phyloP scores from a whole-genome alignment of 1,139 yeast genomes.

The Kluyveromyces sp. region DNA sequence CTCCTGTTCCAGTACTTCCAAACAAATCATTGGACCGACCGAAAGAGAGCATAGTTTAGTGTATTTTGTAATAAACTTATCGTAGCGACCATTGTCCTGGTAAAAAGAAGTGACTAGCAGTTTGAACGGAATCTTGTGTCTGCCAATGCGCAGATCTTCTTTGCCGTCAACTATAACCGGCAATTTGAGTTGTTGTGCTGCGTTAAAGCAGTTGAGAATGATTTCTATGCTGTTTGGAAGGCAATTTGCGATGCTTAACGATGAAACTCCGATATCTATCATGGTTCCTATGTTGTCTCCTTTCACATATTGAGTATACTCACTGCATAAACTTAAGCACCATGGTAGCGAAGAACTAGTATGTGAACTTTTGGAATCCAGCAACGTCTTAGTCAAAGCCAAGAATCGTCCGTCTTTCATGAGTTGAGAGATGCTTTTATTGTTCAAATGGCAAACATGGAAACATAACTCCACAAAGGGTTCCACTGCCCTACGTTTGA shows the following conservation, averaged over 20 bases:
- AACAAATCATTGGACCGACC: slow-evolving; percentile 18
- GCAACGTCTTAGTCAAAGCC: slow-evolving; percentile 7
- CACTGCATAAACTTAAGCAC: slow-evolving; percentile 12
- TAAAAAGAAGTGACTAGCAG: slow-evolving; percentile 6
- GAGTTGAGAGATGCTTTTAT: slow-evolving; percentile 8
- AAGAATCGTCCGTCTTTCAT: slow-evolving; percentile 11
- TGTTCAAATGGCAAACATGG: slow-evolving; percentile 11
- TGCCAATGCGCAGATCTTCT: not conserved
- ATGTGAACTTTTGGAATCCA: not conserved
- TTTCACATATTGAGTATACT: slow-evolving; percentile 10
- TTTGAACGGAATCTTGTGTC: slow-evolving; percentile 3
- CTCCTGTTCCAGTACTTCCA: slow-evolving; percentile 16
- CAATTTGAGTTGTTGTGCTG: slow-evolving; percentile 1
- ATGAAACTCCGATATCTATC: slow-evolving; percentile 10
- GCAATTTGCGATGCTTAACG: slow-evolving; percentile 12
- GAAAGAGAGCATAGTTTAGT: slow-evolving; percentile 22
- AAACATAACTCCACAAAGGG: slow-evolving; percentile 13
- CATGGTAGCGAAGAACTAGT: slow-evolving; percentile 4
- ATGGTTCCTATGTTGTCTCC: slow-evolving; percentile 5
- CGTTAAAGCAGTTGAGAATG: slow-evolving; percentile 16
- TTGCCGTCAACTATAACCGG: not conserved
- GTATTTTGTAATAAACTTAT: slow-evolving; percentile 24
- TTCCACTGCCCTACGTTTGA: slow-evolving; percentile 8
- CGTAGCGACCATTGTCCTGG: slow-evolving; percentile 24
- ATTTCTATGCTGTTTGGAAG: slow-evolving; percentile 21